A percentile compares a stretch with the other conserved stretches of the same genome.
These are phyloP conservation scores for Paulownia fortunei DNA, from an alignment of 257 asterid genomes.

Conservation along the genomic window DNA sequence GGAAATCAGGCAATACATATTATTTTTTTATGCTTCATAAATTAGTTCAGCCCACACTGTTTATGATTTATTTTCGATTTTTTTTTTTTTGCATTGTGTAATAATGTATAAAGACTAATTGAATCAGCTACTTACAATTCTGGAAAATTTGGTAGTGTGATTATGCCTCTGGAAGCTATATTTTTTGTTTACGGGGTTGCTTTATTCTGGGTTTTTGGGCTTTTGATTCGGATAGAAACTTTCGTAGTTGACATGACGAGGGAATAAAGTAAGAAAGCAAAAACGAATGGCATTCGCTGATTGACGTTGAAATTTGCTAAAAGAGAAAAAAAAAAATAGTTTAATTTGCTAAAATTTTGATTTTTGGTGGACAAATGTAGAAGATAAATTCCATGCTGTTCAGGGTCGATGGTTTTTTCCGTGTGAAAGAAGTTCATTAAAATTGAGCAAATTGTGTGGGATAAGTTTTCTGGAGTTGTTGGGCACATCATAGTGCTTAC, in stretches of 20 bases:
- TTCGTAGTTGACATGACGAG: background rate
- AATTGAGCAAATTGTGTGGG: background rate
- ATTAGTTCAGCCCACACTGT: background rate
- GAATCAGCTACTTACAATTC: background rate
- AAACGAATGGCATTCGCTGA: background rate
- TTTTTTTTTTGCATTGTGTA: background rate
- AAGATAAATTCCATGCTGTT: background rate
- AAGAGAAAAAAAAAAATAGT: background rate
- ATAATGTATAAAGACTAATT: background rate
- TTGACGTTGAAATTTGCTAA: background rate
- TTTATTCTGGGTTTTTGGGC: background rate
- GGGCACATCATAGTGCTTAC: background rate
- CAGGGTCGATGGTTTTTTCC: background rate
- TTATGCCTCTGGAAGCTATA: background rate
- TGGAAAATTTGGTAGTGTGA: background rate
- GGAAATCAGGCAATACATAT: background rate
- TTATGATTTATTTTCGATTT: background rate
- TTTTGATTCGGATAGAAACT: background rate
- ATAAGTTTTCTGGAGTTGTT: background rate
- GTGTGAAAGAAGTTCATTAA: background rate
- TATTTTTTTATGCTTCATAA: background rate
- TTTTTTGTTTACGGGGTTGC: too few species aligned
- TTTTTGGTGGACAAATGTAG: conserved; percentile 9
- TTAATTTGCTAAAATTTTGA: background rate
- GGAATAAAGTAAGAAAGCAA: background rate